A percentile compares a stretch with the other conserved stretches of the same genome.
Evolutionary conservation across 768 basidiomycete genomes (phyloP).

Genomic region (Tubosaeta brunneosetosa): DNA sequence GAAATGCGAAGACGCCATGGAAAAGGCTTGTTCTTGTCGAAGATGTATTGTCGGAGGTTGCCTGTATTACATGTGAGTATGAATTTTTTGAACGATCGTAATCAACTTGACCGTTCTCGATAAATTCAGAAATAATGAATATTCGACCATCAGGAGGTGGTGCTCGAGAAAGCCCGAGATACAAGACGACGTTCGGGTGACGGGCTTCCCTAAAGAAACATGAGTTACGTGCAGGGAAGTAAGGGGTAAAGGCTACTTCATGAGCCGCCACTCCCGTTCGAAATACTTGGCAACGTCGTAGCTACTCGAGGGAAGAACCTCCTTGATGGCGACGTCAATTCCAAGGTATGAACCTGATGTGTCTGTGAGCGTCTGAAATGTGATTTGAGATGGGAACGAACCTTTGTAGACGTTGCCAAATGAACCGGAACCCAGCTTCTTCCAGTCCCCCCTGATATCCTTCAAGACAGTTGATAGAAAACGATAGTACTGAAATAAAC

Average conservation of each 20-base stretch:
- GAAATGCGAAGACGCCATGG: constrained; percentile 93
- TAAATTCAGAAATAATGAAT: constrained; percentile 93
- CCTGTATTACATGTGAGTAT: constrained; percentile 17
- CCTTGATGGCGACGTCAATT: constrained; percentile 94
- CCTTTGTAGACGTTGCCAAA: constrained; percentile 91
- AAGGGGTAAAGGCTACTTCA: constrained; percentile 54
- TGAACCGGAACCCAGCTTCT: constrained; percentile 86
- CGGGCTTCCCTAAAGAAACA: constrained; percentile 58
- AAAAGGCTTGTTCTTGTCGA: constrained; percentile 75
- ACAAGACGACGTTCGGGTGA: constrained; percentile 90
- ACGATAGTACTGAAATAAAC: background rate
- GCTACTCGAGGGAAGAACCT: constrained; percentile 85
- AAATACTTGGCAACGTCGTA: constrained; percentile 98
- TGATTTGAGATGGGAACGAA: constrained; percentile 7
- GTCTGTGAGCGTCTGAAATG: constrained; percentile 1
- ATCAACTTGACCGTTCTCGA: constrained; percentile 62
- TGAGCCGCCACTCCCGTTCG: constrained; percentile 96
- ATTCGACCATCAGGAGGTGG: constrained; percentile 78
- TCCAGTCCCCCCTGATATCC: constrained; percentile 88
- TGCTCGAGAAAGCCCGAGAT: constrained; percentile 83
- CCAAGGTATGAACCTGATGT: constrained; percentile 82
- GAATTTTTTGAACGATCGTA: background rate
- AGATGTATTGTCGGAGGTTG: constrained; percentile 88
- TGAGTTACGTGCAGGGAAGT: constrained; percentile 1
- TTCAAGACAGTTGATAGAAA: constrained; percentile 25